Conservation (phyloP, 106 monocot species). For the Allium fistulosum region DNA sequence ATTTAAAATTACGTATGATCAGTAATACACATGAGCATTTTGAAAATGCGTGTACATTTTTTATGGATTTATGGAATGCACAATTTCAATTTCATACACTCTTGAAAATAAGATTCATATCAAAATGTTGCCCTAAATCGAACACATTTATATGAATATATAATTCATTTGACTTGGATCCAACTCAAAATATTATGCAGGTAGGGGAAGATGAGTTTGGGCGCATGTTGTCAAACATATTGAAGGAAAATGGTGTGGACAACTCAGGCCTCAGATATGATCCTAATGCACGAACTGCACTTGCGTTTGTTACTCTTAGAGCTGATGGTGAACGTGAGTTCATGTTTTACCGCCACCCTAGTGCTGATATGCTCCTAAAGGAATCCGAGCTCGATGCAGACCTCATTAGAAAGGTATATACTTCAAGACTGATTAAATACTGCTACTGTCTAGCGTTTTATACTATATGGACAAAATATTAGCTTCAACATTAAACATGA, state of each 20-base stretch:
- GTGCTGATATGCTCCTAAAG: slow-evolving; percentile 29
- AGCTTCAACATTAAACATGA: too few relatives aligned
- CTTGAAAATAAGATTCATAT: background rate
- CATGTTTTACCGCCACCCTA: slow-evolving; percentile 34
- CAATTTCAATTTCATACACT: background rate
- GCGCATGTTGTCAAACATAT: slow-evolving; percentile 16
- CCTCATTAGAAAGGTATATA: slow-evolving; percentile 14
- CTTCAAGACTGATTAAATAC: too few relatives aligned
- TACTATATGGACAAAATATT: too few relatives aligned
- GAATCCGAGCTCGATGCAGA: slow-evolving; percentile 15
- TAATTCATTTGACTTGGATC: too few relatives aligned
- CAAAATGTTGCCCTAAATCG: background rate
- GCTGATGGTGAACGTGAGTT: slow-evolving; percentile 27
- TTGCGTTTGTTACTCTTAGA: slow-evolving; percentile 30
- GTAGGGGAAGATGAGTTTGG: slow-evolving; percentile 31
- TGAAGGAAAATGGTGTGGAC: slow-evolving; percentile 16
- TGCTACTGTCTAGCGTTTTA: too few relatives aligned
- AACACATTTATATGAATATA: too few relatives aligned
- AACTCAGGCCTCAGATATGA: slow-evolving; percentile 22
- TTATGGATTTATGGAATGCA: too few relatives aligned
- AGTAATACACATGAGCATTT: too few relatives aligned
- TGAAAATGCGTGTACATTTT: too few relatives aligned
- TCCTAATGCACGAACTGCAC: slow-evolving; percentile 17
- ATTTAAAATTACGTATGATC: too few relatives aligned
- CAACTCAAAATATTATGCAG: background rate